Evolutionary conservation across 169 alveolate species (phyloP), one percentile per base, ranked within the genome.

Genomic region (Plasmodium ovale): DNA sequence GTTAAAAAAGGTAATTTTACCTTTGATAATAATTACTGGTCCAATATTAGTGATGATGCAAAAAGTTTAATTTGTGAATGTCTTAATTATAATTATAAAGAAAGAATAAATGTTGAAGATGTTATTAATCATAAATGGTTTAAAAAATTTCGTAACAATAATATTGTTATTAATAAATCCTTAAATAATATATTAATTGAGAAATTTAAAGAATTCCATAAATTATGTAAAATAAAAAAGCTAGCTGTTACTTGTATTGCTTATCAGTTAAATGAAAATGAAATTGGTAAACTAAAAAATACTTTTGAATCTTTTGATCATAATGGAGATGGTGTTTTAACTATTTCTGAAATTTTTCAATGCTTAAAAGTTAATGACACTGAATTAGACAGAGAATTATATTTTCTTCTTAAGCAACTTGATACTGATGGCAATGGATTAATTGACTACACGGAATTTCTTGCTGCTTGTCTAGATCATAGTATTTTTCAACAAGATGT

Each of bases 241-340:
- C 94, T 97, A 77, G 99, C 99, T 54, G 94, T 97, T 44, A 97
- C 99, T 10, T 97, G 97, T 51, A 96, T 97, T 37, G 99, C 99
- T 37, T 96, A 96, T 87, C 98, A 97, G 70, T 92, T 96, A 44
- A 87, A 94, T 27, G 97, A 96, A 65, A 93, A 94, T 27, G 99
- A 97, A 9, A 95, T 97, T 37, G 98, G 97, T 9, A 89, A 95
- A 42, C 94, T 97, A 56, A 95, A 93, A 92, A 94, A 96, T 49
- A 93, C 96, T 1, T 97, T 97, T 92, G 95, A 95, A 53, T 94
- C 98, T 3, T 87, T 97, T 51, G 99, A 97, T 91, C 94, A 93
- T 56, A 96, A 97, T 73, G 98, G 98, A 21, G 99, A 97, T 87
- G 99, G 99, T 1, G 97, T 95, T 56, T 88, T 96, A 85, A 87